Base-by-base conservation (phyloP, 129 eudicot genomes). In the Flaveria robusta region DNA sequence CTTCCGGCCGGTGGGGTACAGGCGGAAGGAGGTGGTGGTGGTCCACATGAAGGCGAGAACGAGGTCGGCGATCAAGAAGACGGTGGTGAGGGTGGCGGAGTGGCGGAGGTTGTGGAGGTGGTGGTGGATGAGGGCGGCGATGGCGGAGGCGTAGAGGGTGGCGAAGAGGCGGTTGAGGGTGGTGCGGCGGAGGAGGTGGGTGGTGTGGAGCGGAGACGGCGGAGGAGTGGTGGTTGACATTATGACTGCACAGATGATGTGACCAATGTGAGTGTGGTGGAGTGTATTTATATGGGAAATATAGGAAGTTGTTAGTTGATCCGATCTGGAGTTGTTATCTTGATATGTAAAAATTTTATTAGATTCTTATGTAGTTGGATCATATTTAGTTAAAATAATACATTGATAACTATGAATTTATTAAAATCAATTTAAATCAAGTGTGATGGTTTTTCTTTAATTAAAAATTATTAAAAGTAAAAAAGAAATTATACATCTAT, bases 1-100 rank as follows among this genome's bases (percentile, higher is more conserved):
- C 51, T 70, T 51, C 12, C 97, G 97, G 62, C 31, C 27, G 29
- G 86, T 62, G 19, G 97, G 93, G 54, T 83, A 79, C 73, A 93
- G 70, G 16, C 87, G 97, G 70, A 84, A 91, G 12, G 91, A 66
- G 51, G 89, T 92, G 31, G 89, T 64, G 67, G 92, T 79, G 19
- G 81, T 69, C 98, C 98, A 93, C 89, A 81, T 83, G 86, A 86
- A 93, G 34, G 88, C 91, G 3, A 93, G 79, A 60, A 88, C 1
- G 3, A 85, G 8, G 71, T 93, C 96, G n/a, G 98, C 76, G 70
- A 91, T 29, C 34, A 87, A 14, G 74, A 90, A 68, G 31, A 74
- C 9, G 64, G 79, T 15, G 75, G 96, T 75, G 24, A 77, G 15
- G 73, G 69, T 72, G 74, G 80, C 79, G 72, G 87, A 63, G 46